These are phyloP conservation scores for Lotmaria passim DNA, from an alignment of 208 protist genomes.

Conservation along the genomic window DNA sequence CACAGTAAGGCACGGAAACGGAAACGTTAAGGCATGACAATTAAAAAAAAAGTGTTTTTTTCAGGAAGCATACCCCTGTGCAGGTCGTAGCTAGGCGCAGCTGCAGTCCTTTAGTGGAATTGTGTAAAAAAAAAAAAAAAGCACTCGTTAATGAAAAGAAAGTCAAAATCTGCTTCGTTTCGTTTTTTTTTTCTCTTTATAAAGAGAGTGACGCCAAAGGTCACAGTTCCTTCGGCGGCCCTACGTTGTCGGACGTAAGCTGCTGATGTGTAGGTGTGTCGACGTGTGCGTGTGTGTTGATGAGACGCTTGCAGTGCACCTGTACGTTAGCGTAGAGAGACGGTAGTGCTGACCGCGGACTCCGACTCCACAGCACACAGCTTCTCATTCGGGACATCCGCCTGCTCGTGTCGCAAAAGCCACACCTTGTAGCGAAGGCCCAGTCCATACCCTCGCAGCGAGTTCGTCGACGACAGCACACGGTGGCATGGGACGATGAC, in stretches of 20 bases:
- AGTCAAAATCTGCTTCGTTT: neutral
- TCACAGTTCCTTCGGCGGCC: neutral
- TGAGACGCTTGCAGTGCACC: too few species aligned
- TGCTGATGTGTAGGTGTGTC: too few species aligned
- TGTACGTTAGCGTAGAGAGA: conserved; percentile 21
- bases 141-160: neutral
- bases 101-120: too few species aligned
- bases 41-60: too few species aligned
- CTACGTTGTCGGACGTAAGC: too few species aligned
- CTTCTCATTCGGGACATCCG: conserved; percentile 35
- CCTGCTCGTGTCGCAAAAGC: conserved; percentile 71
- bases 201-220: neutral
- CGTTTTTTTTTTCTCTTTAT: neutral
- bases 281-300: too few species aligned
- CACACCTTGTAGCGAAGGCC: conserved; percentile 71
- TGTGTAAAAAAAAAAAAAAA: neutral
- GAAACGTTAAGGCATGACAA: too few species aligned
- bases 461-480: conserved; percentile 53
- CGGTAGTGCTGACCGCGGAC: conserved; percentile 26
- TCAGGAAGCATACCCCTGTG: too few species aligned
- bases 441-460: conserved; percentile 62
- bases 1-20: neutral
- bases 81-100: too few species aligned
- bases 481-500: conserved; percentile 81
- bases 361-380: conserved; percentile 38